A percentile compares a stretch with the other conserved stretches of the same genome.
These are phyloP conservation scores for Hemileccinum rubropunctum DNA, from an alignment of 768 basidiomycete genomes.

Conservation along the genomic window DNA sequence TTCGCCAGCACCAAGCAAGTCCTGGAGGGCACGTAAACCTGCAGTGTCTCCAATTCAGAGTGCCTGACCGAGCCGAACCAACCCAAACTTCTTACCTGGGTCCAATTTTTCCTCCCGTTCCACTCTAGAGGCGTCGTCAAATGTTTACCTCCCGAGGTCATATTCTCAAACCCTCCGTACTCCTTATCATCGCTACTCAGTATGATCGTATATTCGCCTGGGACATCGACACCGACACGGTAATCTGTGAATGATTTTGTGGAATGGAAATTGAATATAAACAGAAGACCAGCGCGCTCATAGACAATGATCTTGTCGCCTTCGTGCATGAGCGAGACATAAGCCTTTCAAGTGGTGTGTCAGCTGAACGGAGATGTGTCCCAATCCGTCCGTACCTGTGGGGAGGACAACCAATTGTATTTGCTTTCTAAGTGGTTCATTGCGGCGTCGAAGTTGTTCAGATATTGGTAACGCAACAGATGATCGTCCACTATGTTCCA, in stretches of 20 bases:
- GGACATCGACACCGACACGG: constrained; percentile 81
- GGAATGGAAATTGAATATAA: constrained; percentile 97
- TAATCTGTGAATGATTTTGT: constrained; percentile 91
- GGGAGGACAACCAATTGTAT: constrained; percentile 80
- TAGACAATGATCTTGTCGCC: constrained; percentile 89
- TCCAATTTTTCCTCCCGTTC: constrained; percentile 89
- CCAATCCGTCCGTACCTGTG: constrained; percentile 53
- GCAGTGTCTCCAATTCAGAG: constrained; percentile 1
- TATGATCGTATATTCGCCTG: constrained; percentile 82
- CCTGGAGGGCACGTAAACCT: constrained; percentile 33
- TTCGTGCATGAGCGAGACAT: constrained; percentile 93
- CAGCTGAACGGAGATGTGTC: background rate
- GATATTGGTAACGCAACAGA: constrained; percentile 85
- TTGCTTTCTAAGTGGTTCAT: constrained; percentile 87
- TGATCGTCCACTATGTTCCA: constrained; percentile 92
- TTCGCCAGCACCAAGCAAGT: constrained; percentile 32
- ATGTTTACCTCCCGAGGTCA: constrained; percentile 59
- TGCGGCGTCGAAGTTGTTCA: constrained; percentile 89
- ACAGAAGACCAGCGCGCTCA: constrained; percentile 90
- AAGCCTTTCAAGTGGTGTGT: constrained; percentile 51
- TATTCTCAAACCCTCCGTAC: constrained; percentile 90
- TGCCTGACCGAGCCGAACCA: background rate
- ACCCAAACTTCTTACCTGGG: constrained; percentile 58
- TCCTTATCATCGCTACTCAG: constrained; percentile 82
- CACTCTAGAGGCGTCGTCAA: constrained; percentile 85